A percentile compares a stretch with the other conserved stretches of the same genome.
Evolutionary conservation across 208 protist genomes (phyloP).

Genomic region (Borovskyia barvae): DNA sequence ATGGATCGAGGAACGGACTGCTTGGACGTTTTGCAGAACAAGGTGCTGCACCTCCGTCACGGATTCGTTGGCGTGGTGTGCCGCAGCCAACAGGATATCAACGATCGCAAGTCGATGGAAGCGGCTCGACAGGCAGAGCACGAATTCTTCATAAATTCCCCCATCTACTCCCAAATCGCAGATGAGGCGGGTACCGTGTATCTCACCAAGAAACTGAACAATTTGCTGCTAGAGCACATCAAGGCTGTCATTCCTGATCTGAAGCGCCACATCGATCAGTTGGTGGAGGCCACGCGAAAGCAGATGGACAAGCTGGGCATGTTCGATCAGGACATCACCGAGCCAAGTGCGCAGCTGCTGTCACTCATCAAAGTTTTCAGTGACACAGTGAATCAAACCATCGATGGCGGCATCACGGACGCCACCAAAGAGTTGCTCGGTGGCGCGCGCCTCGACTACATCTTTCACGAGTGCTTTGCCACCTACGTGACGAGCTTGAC

Average conservation of each 20-base stretch:
- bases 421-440: slow-evolving; percentile 93
- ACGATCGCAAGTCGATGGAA: slow-evolving; percentile 85
- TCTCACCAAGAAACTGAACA: slow-evolving; percentile 90
- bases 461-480: slow-evolving; percentile 95
- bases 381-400: slow-evolving; percentile 87
- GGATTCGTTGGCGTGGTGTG: slow-evolving; percentile 99
- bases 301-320: slow-evolving; percentile 90
- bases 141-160: slow-evolving; percentile 93
- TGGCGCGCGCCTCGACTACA: slow-evolving; percentile 96
- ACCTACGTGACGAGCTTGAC: slow-evolving; percentile 85
- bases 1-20: slow-evolving; percentile 99
- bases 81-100: slow-evolving; percentile 97
- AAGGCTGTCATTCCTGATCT: slow-evolving; percentile 93
- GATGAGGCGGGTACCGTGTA: slow-evolving; percentile 88
- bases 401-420: slow-evolving; percentile 93
- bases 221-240: slow-evolving; percentile 96
- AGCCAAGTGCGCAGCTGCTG: slow-evolving; percentile 83
- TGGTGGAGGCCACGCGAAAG: slow-evolving; percentile 82
- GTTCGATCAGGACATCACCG: slow-evolving; percentile 79
- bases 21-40: slow-evolving; percentile 94
- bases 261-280: slow-evolving; percentile 86
- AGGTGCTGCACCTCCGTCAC: slow-evolving; percentile 92
- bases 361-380: slow-evolving; percentile 89
- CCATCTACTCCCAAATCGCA: slow-evolving; percentile 88
- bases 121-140: slow-evolving; percentile 87